Conservation (phyloP, 2,329 filamentous ascomycete genomes). For the Aspergillus spinulosporus region DNA sequence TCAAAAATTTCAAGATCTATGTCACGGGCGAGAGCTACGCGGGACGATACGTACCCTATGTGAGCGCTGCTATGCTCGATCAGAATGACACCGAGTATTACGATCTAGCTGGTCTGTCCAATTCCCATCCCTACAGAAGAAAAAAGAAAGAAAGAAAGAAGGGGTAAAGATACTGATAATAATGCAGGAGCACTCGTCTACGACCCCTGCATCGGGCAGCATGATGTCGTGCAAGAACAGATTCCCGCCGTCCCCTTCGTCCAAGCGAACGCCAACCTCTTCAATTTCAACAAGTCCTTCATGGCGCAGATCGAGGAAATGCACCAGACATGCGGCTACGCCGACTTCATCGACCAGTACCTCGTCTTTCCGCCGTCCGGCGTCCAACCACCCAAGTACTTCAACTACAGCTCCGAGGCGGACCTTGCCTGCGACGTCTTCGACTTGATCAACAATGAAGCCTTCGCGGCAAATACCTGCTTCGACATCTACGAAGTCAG, state of each 20-base stretch:
- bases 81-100: constrained; percentile 67
- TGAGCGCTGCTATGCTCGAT: constrained; percentile 72
- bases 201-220: constrained; percentile 61
- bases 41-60: constrained; percentile 70
- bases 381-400: constrained; percentile 60
- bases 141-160: too few relatives aligned
- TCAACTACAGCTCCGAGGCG: constrained; percentile 31
- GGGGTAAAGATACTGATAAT: background rate
- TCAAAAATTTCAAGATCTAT: constrained; percentile 70
- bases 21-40: constrained; percentile 74
- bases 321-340: constrained; percentile 50
- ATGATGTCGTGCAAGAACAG: constrained; percentile 34
- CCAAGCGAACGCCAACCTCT: constrained; percentile 43
- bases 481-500: constrained; percentile 75
- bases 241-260: constrained; percentile 46
- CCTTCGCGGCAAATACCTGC: constrained; percentile 67
- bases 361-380: constrained; percentile 53
- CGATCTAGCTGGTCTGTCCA: constrained; percentile 58
- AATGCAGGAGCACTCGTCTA: constrained; percentile 61
- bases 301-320: constrained; percentile 41
- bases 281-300: constrained; percentile 49
- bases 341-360: constrained; percentile 48
- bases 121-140: too few relatives aligned
- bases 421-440: constrained; percentile 59
- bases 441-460: constrained; percentile 56